Evolutionary conservation across 306 rosid genomes (phyloP).

Genomic region (Castanospermum australe): DNA sequence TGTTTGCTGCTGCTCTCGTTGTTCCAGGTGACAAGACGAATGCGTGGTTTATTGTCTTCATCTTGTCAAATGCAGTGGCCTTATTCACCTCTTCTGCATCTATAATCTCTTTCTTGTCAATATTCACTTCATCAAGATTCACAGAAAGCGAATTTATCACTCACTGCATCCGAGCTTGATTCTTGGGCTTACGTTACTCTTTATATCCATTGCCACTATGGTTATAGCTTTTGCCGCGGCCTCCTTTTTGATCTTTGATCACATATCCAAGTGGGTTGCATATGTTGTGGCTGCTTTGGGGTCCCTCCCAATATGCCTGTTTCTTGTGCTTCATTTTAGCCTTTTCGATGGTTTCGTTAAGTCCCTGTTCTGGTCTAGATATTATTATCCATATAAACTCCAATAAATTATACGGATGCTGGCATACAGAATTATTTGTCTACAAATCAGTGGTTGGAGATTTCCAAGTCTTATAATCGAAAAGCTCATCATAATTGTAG

Average conservation of each 20-base stretch:
- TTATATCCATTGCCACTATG: not conserved
- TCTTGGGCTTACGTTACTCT: not conserved
- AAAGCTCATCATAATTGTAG: too few relatives aligned
- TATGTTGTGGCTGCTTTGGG: not conserved
- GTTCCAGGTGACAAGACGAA: not conserved
- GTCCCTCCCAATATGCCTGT: not conserved
- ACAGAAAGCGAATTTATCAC: not conserved
- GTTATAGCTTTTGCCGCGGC: not conserved
- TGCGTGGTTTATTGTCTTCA: not conserved
- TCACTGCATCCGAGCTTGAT: not conserved
- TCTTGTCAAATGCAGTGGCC: not conserved
- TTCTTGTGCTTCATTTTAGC: not conserved
- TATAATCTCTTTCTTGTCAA: not conserved
- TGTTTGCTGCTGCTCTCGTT: not conserved
- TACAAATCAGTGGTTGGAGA: too few relatives aligned
- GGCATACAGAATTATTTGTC: too few relatives aligned
- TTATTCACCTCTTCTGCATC: not conserved
- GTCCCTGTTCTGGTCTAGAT: not conserved
- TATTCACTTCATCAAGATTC: not conserved
- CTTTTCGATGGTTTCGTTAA: not conserved
- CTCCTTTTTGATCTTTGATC: conserved; percentile 9
- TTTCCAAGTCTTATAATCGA: too few relatives aligned
- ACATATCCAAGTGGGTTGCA: not conserved
- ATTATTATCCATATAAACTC: not conserved
- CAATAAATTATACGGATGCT: too few relatives aligned